Conservation (phyloP, 306 rosid genomes). For the Lupinus albus region DNA sequence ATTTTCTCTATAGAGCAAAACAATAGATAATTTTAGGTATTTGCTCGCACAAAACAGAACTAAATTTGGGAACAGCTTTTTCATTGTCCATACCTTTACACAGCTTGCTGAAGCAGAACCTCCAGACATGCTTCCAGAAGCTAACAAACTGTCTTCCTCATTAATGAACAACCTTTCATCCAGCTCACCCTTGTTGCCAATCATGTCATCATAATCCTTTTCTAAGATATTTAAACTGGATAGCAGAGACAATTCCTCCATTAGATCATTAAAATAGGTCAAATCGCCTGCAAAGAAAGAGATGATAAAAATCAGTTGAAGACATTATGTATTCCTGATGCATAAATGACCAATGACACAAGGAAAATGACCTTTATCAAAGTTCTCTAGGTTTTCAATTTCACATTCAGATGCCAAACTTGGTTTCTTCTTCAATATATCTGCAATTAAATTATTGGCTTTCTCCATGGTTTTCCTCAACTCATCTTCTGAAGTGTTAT, state of each 20-base stretch:
- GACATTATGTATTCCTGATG: background rate
- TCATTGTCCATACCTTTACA: conserved; percentile 67
- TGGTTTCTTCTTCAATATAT: conserved; percentile 79
- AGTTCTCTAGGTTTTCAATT: conserved; percentile 64
- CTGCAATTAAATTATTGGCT: conserved; percentile 72
- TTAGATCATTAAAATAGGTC: conserved; percentile 75
- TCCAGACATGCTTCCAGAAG: conserved; percentile 78
- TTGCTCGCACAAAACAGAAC: conserved; percentile 15
- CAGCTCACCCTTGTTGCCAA: conserved; percentile 68
- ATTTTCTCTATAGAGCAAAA: conserved; percentile 65
- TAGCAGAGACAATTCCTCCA: conserved; percentile 67
- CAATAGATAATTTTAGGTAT: conserved; percentile 32
- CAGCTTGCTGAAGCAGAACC: conserved; percentile 60
- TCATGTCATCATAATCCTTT: conserved; percentile 71
- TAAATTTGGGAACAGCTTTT: background rate
- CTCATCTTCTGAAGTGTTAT: conserved; percentile 83
- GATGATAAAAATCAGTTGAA: conserved; percentile 30
- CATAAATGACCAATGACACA: conserved; percentile 23
- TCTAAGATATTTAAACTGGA: conserved; percentile 71
- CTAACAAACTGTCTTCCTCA: conserved; percentile 84
- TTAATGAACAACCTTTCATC: conserved; percentile 91
- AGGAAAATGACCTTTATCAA: conserved; percentile 66
- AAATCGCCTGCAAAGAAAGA: conserved; percentile 68
- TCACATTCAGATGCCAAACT: conserved; percentile 70
- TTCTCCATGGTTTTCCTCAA: conserved; percentile 79